Conservation (phyloP, 1,284 basidiomycete genomes). For the Microbotryum violaceum region DNA sequence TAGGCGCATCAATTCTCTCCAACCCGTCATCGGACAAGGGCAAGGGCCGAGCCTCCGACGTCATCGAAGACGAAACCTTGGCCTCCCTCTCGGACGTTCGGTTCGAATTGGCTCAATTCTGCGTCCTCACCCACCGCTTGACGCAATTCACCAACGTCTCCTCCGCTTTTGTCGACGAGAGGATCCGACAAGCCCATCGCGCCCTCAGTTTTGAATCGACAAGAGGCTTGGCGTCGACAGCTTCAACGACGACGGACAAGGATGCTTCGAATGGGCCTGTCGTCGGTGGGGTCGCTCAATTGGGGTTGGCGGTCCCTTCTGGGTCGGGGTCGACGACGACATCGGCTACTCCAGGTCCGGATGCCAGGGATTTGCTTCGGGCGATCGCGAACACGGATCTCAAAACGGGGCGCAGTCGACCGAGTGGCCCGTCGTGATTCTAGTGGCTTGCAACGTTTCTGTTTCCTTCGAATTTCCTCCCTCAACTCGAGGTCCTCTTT, state of each 20-base stretch:
- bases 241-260: not conserved
- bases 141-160: conserved; percentile 12
- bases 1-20: conserved; percentile 11
- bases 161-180: conserved; percentile 7
- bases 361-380: conserved; percentile 23
- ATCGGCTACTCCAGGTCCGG: not conserved
- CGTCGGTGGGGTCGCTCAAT: not conserved
- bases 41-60: no score
- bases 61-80: no score
- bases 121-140: conserved; percentile 16
- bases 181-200: conserved; percentile 13
- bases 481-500: no score
- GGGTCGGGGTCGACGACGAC: not conserved
- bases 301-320: not conserved
- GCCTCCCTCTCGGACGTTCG: not conserved
- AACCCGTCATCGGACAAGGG: no score
- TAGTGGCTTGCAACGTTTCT: no score
- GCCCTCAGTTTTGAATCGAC: conserved; percentile 11
- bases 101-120: conserved; percentile 8
- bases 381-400: conserved; percentile 19
- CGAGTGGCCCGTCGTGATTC: no score
- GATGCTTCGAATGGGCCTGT: not conserved
- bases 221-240: conserved; percentile 5
- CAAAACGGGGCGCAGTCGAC: not conserved
- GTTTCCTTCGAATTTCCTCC: no score